Evolutionary conservation across 1,139 yeast species (phyloP), one percentile per base, ranked within the genome.

Genomic region (Scheffersomyces cryptocercus): DNA sequence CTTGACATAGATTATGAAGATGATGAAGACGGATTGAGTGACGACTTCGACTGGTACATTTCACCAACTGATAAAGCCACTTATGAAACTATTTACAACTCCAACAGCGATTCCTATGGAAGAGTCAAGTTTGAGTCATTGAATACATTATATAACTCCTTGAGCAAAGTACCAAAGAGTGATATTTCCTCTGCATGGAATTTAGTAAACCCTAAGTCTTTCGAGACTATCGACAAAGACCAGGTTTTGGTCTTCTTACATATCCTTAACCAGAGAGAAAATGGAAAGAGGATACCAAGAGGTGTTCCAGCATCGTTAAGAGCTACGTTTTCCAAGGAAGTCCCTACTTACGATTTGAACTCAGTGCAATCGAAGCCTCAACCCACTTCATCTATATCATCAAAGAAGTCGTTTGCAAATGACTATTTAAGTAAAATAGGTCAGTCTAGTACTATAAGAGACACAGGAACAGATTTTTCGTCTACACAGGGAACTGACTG

Each of bases 101-200:
- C 88, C 32, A 84, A 88, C 45, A 70, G 88, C 41, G 98, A 93
- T 67, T 71, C 75, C 37, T 85, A 81, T 54, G 98, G 98, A n/a
- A 75, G 96, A 52, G 84, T 90, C 35, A 75, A 83, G 36, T 91
- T 87, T 61, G 85, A 85, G 39, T 75, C 93, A 1, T 73, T 93
- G 45, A 71, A 77, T 33, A 87, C 80, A 29, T 74, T 93, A 40
- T 91, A 89, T 65, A 65, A 74, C 30, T 80, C 90, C 12, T 77
- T 93, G 48, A 63, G 70, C 30, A 81, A 80, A 49, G 89, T 93
- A 10, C 97, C 97, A 10, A 79, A 82, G 39, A 79, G 91, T 10
- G 99, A 91, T 61, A 77, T 91, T n/a, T 82, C 91, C 28, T 84
- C 88, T 29, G 96, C 97, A 1, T 93, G 99, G 98, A 89, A 88